A percentile compares a stretch with the other conserved stretches of the same genome.
phyloP scores from a whole-genome alignment of 2,329 filamentous ascomycete species.

The Aspergillus tanneri region DNA sequence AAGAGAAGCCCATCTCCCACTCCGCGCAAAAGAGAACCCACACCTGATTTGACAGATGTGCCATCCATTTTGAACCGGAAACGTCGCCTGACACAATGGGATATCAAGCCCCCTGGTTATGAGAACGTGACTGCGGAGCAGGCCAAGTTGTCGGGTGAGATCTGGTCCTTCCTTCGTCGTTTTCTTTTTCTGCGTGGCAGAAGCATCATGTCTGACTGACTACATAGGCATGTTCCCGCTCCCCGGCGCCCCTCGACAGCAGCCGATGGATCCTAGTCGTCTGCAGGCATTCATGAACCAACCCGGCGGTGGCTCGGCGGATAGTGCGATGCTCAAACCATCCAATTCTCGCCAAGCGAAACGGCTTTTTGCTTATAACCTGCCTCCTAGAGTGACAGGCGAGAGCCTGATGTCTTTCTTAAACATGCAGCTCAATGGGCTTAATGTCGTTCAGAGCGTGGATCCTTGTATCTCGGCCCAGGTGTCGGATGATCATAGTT shows the following conservation, averaged over 20 bases:
- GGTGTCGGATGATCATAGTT: conserved; percentile 73
- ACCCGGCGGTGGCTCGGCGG: conserved; percentile 66
- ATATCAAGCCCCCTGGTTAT: conserved; percentile 97
- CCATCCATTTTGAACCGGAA: conserved; percentile 81
- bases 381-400: conserved; percentile 71
- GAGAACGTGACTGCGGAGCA: conserved; percentile 98
- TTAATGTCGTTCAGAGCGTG: conserved; percentile 80
- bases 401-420: conserved; percentile 81
- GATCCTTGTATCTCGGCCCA: conserved; percentile 86
- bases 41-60: conserved; percentile 86
- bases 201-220: conserved; percentile 7
- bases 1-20: conserved; percentile 72
- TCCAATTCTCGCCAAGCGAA: conserved; percentile 92
- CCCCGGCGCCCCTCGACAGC: conserved; percentile 88
- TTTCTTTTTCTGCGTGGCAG: neutral
- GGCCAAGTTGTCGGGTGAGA: conserved; percentile 79
- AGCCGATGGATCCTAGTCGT: conserved; percentile 91
- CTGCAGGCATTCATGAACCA: conserved; percentile 95
- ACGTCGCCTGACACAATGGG: conserved; percentile 95
- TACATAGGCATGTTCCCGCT: conserved; percentile 86
- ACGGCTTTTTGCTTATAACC: conserved; percentile 82
- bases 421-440: conserved; percentile 93
- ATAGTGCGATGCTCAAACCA: conserved; percentile 80
- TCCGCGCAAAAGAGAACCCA: conserved; percentile 88
- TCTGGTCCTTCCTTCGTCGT: neutral